phyloP scores from a whole-genome alignment of 2,329 filamentous ascomycete species.

The Hymenotorrendiella dingleyae region DNA sequence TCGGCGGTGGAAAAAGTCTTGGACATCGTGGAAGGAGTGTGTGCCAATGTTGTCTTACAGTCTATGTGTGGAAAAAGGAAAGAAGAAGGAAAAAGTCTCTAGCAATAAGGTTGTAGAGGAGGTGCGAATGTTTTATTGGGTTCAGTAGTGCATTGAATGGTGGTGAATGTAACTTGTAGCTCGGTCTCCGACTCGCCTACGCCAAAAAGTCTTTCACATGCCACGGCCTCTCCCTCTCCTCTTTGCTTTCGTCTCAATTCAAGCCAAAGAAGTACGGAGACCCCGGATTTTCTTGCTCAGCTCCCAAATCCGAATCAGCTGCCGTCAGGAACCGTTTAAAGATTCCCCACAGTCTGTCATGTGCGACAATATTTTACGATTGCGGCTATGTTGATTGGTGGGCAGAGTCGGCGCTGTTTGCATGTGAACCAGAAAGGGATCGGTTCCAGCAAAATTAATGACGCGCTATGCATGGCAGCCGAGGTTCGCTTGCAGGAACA shows the following conservation, averaged over 20 bases:
- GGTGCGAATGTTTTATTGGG: background rate
- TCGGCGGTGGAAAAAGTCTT: slow-evolving; percentile 79
- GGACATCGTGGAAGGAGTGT: slow-evolving; percentile 56
- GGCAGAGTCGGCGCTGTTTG: no score
- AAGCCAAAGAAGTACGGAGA: background rate
- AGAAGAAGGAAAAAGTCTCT: background rate
- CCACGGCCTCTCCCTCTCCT: background rate
- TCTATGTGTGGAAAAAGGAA: no score
- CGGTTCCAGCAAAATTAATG: no score
- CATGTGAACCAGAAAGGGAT: no score
- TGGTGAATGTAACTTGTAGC: background rate
- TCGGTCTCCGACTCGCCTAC: background rate
- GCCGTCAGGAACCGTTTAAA: no score
- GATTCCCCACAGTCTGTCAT: slow-evolving; percentile 1
- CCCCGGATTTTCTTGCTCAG: background rate
- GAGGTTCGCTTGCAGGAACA: no score
- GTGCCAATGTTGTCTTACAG: background rate
- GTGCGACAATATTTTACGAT: slow-evolving; percentile 1
- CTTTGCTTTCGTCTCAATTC: background rate
- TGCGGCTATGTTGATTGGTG: background rate
- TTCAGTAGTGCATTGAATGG: background rate
- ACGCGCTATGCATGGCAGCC: no score
- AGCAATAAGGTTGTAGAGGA: background rate
- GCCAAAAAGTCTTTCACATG: slow-evolving; percentile 3
- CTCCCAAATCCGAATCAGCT: background rate